These are phyloP conservation scores for Theobroma grandiflorum DNA, from an alignment of 441 rosid genomes.

Conservation along the genomic window DNA sequence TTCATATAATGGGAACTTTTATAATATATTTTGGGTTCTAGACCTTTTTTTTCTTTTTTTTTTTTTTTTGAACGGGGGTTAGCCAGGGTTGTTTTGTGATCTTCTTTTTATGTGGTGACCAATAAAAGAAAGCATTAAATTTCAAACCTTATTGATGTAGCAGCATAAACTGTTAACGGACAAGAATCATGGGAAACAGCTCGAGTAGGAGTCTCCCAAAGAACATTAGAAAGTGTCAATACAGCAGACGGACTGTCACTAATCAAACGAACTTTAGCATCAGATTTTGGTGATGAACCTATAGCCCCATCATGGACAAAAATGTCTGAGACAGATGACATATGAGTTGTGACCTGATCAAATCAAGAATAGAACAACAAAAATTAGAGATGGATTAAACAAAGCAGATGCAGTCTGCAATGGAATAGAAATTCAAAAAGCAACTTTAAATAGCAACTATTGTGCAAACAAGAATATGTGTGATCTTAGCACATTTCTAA, in stretches of 20 bases:
- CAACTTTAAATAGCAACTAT: background rate
- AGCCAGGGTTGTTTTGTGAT: too few species aligned
- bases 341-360: constrained; percentile 42
- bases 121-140: constrained; percentile 13
- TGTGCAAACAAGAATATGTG: background rate
- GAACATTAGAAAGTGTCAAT: constrained; percentile 38
- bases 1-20: background rate
- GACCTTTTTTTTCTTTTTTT: background rate
- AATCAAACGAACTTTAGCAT: constrained; percentile 52
- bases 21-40: background rate
- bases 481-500: background rate
- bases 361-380: background rate
- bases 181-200: constrained; percentile 56
- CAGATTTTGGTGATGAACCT: constrained; percentile 34
- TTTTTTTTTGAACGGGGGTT: too few species aligned
- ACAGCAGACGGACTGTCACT: constrained; percentile 50
- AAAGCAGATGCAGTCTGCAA: background rate
- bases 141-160: constrained; percentile 46
- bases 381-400: background rate
- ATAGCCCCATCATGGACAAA: constrained; percentile 50
- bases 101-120: background rate
- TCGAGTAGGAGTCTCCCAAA: constrained; percentile 41
- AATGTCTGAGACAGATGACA: constrained; percentile 43
- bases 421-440: background rate
- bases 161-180: constrained; percentile 49